A percentile compares a stretch with the other conserved stretches of the same genome.
Conservation (phyloP, 345 rosid genomes). For the Linum lewisii region DNA sequence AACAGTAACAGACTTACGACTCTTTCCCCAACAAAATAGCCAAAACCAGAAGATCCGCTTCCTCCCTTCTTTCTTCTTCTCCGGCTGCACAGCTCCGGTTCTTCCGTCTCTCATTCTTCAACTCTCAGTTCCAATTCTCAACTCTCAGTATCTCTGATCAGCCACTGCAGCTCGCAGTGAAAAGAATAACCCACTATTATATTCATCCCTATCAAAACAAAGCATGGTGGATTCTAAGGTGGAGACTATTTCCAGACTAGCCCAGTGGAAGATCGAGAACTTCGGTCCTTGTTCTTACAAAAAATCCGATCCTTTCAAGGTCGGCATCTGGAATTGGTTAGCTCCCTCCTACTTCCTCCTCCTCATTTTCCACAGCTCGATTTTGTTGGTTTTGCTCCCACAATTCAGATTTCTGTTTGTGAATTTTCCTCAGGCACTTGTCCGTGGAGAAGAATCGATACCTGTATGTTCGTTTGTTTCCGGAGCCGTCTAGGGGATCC, state of each 20-base stretch:
- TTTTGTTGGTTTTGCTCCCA: not conserved
- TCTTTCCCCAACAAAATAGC: no score
- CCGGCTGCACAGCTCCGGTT: no score
- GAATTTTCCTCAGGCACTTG: constrained; percentile 43
- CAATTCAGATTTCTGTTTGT: not conserved
- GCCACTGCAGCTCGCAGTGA: not conserved
- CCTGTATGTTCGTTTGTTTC: constrained; percentile 61
- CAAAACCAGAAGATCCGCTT: no score
- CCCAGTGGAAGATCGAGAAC: constrained; percentile 87
- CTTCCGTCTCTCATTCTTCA: no score
- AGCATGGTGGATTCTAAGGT: constrained; percentile 67
- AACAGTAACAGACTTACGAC: no score
- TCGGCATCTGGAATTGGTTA: constrained; percentile 97
- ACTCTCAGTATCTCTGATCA: not conserved
- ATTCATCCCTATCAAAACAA: not conserved
- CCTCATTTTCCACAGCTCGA: not conserved
- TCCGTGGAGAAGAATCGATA: constrained; percentile 79
- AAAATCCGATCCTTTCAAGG: constrained; percentile 80
- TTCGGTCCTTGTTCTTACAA: constrained; percentile 67
- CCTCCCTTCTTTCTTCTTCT: no score
- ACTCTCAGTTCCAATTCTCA: not conserved
- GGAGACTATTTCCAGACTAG: constrained; percentile 80
- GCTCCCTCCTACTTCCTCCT: not conserved
- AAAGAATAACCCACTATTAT: not conserved
- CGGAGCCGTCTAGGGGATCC: constrained; percentile 54